Evolutionary conservation across 129 eudicot species (phyloP), one percentile per base, ranked within the genome.

Genomic region (Cynara cardunculus): DNA sequence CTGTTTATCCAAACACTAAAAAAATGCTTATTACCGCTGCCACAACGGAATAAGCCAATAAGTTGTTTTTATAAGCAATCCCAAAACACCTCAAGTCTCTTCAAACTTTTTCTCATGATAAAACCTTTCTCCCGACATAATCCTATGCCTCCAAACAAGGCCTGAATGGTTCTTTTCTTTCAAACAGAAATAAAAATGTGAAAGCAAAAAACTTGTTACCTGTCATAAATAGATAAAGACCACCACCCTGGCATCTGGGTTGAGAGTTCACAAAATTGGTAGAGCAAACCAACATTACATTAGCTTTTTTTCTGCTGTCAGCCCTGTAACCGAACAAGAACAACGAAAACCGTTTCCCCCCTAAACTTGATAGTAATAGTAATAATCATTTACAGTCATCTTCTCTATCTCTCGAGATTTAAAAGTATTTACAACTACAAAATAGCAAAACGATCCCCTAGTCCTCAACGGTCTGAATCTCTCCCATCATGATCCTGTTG

Each of bases 401-500:
- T 35, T 53, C 64, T 14, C 53, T 41, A 37, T 8, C 46, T 14
- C 79, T 78, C 71, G 19, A 69, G 35, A 73, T 64, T 30, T 5
- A 84, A 56, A 74, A 64, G 86, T 88, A 86, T 84, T 64, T 87
- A 84, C 95, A 87, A 1, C 22, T 39, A 21, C 28, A 26, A 69
- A 10, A 26, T 70, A 28, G 21, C 14, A 3, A 41, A n/a, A 34
- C 5, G 1, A 7, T 1, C 39, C 39, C 70, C 65, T 44, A 78
- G 41, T 91, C 97, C 25, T 89, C 97, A 7, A 86, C 77, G 6
- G 83, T 74, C 82, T 92, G 97, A 82, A 92, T 92, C 88, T 92
- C 94, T 12, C 97, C 97, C 97, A 89, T 89, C 97, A 92, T 89
- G 72, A 92, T 92, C 76, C 94, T 77, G 89, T 89, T 92, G 87